A percentile compares a stretch with the other conserved stretches of the same genome.
These are phyloP conservation scores for Fibroporia radiculosa DNA, from an alignment of 768 basidiomycete species.

Conservation along the genomic window DNA sequence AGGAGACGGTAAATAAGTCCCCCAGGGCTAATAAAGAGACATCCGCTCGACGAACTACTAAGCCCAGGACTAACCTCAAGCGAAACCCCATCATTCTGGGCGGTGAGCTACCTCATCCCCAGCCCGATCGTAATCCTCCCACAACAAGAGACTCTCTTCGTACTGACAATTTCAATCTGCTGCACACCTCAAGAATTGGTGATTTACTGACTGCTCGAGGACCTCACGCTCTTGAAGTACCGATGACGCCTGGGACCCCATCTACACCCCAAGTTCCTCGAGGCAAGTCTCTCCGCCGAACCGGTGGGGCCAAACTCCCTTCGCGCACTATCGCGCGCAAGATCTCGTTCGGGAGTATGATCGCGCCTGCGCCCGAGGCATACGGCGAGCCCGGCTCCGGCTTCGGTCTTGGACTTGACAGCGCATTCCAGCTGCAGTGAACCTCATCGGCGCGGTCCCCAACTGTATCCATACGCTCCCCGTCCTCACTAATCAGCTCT, in stretches of 20 bases:
- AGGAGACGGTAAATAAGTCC: conserved; percentile 1
- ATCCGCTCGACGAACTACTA: conserved; percentile 12
- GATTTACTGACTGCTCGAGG: neutral
- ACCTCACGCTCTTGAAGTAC: conserved; percentile 1
- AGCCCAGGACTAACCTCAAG: conserved; percentile 36
- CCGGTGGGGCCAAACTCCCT: conserved; percentile 28
- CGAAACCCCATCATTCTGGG: conserved; percentile 65
- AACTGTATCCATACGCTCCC: neutral
- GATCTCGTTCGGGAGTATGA: conserved; percentile 60
- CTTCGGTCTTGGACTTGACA: conserved; percentile 48
- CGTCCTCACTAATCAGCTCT: neutral
- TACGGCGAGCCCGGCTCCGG: conserved; percentile 26
- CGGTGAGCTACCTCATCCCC: conserved; percentile 48
- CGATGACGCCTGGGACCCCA: conserved; percentile 3
- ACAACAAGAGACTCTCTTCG: conserved; percentile 9
- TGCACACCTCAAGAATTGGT: neutral
- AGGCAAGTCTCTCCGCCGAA: conserved; percentile 41
- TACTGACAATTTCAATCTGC: conserved; percentile 8
- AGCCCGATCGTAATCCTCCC: conserved; percentile 14
- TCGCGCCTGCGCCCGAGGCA: conserved; percentile 29
- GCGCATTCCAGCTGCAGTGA: conserved; percentile 64
- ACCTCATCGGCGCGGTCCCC: conserved; percentile 1
- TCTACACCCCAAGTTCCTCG: conserved; percentile 5
- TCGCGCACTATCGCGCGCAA: conserved; percentile 38
- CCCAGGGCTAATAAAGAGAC: conserved; percentile 16